Evolutionary conservation across 352 stramenopile genomes (phyloP), one percentile per base, ranked within the genome.

Genomic region (Aphanomyces stellatus): DNA sequence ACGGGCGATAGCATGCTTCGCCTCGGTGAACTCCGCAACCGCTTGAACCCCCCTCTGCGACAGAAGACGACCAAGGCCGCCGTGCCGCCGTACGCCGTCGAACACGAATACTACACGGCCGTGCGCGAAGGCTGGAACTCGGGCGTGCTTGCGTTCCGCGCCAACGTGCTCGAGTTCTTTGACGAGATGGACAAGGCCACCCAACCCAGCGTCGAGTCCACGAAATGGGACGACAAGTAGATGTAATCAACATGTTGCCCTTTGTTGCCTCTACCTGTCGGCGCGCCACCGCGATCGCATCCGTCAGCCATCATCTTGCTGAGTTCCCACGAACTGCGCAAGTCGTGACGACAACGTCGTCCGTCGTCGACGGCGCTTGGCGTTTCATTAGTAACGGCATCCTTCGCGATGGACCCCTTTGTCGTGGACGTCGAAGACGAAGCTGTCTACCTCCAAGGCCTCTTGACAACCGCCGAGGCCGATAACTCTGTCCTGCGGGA

Each of bases 51-150:
- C 3, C 53, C 53, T 13, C n/a, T 62, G 30, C 53, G 53, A 62
- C 30, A 46, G 33, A 46, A 42, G 30, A 62, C 53, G 35, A 57
- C n/a, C 19, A 62, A 62, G 53, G 25, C 22, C 6, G n/a, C 27
- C 13, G 17, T 62, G 17, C 30, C 53, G n/a, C 15, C 30, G 30
- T 46, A 62, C 33, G 53, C 31, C 15, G 53, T 62, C 13, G 57
- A 65, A 33, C 57, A 65, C 28, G 57, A 65, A 46, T 65, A 65
- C 57, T 65, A 65, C 57, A 65, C 57, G 35, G 28, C 35, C 2
- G 40, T 65, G 37, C 57, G 57, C 25, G 57, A 55, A 46, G n/a
- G 57, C 35, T 65, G 57, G 57, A 65, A 65, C 57, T 65, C 57
- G 57, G 25, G 40, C 40, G 40, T 65, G 13, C 30, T 65, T 8